Base-by-base conservation (phyloP, 1,139 yeast species). In the Candida sojae region DNA sequence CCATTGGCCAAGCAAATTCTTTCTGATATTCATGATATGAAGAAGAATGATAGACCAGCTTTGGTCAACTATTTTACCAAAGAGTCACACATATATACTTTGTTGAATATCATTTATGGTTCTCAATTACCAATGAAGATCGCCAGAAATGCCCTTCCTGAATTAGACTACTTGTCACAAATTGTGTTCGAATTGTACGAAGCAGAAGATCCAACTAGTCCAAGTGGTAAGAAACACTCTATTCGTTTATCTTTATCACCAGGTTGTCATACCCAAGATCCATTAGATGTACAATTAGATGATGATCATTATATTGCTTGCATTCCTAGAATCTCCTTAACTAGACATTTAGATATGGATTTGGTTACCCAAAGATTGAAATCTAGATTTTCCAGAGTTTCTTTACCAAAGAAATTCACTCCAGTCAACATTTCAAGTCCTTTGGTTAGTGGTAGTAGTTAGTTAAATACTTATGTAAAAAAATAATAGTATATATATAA, bases 231-330 rank as follows among this genome's bases (percentile, higher is more conserved):
- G 70, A 87, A 88, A 57, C 96, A 91, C 64, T 85, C 96, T 1
- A 86, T 95, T 46, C 80, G 98, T 59, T 77, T 95, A 53, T 86
- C 96, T 13, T 77, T 95, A 57, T 88, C 97, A 2, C 98, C 99
- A 0, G 99, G 99, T 32, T 95, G 99, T 67, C 97, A 95, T 67
- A 91, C 98, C 0, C 96, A 91, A 61, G 96, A 93, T 67, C 99
- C 99, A 13, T 76, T 95, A 54, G 99, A 95, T 69, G 96, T 95
- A 41, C 97, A 93, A 67, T 76, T 95, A 43, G 99, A 95, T 67
- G 95, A 91, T 45, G 93, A 91, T 65, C 99, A 95, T 67, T 93
- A 95, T 68, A 93, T 95, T 56, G 93, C 97, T 13, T 93, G 97
- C 62, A 95, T 93, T 57, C 96, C 97, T 36, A 82, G 93, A 59